Evolutionary conservation across 2,329 filamentous ascomycete species (phyloP).

Genomic region (Akanthomyces lecanii): DNA sequence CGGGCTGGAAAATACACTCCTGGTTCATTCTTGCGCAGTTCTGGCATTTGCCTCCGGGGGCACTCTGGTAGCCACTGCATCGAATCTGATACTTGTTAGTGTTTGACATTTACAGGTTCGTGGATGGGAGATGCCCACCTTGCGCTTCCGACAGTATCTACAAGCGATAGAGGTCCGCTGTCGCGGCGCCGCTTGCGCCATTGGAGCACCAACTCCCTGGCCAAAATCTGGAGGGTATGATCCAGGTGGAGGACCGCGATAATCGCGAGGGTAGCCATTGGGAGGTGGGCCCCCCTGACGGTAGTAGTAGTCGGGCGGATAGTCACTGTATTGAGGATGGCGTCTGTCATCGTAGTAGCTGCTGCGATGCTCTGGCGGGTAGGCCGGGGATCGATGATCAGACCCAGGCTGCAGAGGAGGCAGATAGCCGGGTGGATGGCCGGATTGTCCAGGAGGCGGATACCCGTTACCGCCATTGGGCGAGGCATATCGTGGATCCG

Average conservation of each 20-base stretch:
- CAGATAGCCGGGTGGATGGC: slow-evolving; percentile 30
- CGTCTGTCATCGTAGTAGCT: slow-evolving; percentile 35
- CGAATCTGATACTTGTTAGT: slow-evolving; percentile 43
- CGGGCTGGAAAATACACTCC: slow-evolving; percentile 58
- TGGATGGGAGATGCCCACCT: slow-evolving; percentile 37
- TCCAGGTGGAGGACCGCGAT: slow-evolving; percentile 28
- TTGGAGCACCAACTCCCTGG: slow-evolving; percentile 31
- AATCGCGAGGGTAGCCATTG: slow-evolving; percentile 26
- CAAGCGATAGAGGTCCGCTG: slow-evolving; percentile 59
- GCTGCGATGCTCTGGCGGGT: slow-evolving; percentile 38
- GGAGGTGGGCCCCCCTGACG: slow-evolving; percentile 31
- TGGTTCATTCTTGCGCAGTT: slow-evolving; percentile 60
- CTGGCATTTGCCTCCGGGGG: slow-evolving; percentile 55
- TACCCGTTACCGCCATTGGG: slow-evolving; percentile 45
- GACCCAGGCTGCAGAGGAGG: slow-evolving; percentile 37
- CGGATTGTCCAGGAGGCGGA: slow-evolving; percentile 33
- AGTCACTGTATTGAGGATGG: slow-evolving; percentile 33
- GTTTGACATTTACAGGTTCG: not conserved
- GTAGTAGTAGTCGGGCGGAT: slow-evolving; percentile 33
- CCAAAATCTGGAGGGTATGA: slow-evolving; percentile 34
- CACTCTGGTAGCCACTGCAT: slow-evolving; percentile 57
- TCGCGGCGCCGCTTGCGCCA: slow-evolving; percentile 51
- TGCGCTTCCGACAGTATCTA: slow-evolving; percentile 57
- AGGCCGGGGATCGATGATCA: slow-evolving; percentile 32
- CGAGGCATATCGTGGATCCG: slow-evolving; percentile 39